phyloP scores from a whole-genome alignment of 257 asterid species.

The Petunia axillaris region DNA sequence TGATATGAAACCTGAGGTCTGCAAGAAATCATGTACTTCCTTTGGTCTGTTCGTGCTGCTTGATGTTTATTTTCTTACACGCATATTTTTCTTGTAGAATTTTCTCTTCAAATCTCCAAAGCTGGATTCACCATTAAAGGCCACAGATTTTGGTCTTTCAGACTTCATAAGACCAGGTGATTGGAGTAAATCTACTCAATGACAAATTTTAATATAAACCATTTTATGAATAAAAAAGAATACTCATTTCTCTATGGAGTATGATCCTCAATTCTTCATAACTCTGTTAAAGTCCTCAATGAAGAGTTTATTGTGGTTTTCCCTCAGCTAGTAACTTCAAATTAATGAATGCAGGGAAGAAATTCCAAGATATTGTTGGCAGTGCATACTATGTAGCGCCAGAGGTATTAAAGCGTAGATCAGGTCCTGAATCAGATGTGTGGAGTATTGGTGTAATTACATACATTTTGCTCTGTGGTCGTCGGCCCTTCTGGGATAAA shows the following conservation, averaged over 20 bases:
- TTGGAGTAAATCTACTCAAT: not conserved
- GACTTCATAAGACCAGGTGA: conserved; percentile 81
- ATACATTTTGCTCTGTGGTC: conserved; percentile 79
- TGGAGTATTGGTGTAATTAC: conserved; percentile 89
- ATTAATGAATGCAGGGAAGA: conserved; percentile 54
- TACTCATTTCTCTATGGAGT: not conserved
- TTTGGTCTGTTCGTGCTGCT: conserved; percentile 30
- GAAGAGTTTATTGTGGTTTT: not conserved
- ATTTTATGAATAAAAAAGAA: not conserved
- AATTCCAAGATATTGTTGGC: conserved; percentile 76
- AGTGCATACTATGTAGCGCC: conserved; percentile 89
- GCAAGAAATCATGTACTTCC: conserved; percentile 22
- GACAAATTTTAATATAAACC: not conserved
- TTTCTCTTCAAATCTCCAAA: conserved; percentile 62
- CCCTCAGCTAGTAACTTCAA: not conserved
- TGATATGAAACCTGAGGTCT: conserved; percentile 91
- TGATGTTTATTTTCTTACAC: conserved; percentile 29
- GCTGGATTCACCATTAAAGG: conserved; percentile 65
- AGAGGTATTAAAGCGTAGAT: conserved; percentile 70
- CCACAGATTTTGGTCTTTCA: conserved; percentile 84
- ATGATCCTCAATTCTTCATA: not conserved
- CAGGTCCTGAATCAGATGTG: conserved; percentile 82
- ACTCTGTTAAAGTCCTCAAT: not conserved
- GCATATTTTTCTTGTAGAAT: conserved; percentile 49
- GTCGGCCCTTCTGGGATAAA: conserved; percentile 82